phyloP scores from a whole-genome alignment of 805 yeast genomes.

The Blastobotrys parvus region DNA sequence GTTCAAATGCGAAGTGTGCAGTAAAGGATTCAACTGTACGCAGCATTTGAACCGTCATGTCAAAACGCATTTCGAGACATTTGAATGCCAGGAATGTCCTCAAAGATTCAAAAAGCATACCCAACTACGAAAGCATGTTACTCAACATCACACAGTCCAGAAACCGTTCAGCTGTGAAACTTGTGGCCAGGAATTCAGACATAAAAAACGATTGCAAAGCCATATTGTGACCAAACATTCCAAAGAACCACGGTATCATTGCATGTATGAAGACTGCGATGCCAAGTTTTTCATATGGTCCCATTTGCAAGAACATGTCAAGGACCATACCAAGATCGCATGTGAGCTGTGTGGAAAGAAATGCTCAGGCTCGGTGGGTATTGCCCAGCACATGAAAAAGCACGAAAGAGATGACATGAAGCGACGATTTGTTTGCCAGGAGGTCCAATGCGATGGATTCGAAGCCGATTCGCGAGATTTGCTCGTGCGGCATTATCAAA shows the following conservation, averaged over 20 bases:
- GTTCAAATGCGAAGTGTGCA: conserved; percentile 62
- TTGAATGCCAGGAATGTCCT: conserved; percentile 53
- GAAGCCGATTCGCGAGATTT: conserved; percentile 36
- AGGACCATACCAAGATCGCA: conserved; percentile 61
- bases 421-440: conserved; percentile 61
- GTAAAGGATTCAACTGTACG: conserved; percentile 68
- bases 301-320: conserved; percentile 61
- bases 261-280: conserved; percentile 21
- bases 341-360: conserved; percentile 61
- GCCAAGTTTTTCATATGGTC: conserved; percentile 19
- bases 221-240: conserved; percentile 64
- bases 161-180: conserved; percentile 41
- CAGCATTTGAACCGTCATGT: conserved; percentile 85
- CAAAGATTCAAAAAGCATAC: conserved; percentile 70
- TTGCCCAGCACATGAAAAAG: conserved; percentile 62
- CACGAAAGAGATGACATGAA: conserved; percentile 49
- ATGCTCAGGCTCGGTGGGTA: conserved; percentile 65
- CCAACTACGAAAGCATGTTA: conserved; percentile 62
- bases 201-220: conserved; percentile 56
- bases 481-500: conserved; percentile 46
- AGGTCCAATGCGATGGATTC: conserved; percentile 34
- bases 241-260: conserved; percentile 22
- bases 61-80: conserved; percentile 65
- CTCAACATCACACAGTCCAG: conserved; percentile 49
- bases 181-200: conserved; percentile 57